Evolutionary conservation across 225 moss, liverwort and hornwort species (phyloP).

Genomic region (Ulota crispa): DNA sequence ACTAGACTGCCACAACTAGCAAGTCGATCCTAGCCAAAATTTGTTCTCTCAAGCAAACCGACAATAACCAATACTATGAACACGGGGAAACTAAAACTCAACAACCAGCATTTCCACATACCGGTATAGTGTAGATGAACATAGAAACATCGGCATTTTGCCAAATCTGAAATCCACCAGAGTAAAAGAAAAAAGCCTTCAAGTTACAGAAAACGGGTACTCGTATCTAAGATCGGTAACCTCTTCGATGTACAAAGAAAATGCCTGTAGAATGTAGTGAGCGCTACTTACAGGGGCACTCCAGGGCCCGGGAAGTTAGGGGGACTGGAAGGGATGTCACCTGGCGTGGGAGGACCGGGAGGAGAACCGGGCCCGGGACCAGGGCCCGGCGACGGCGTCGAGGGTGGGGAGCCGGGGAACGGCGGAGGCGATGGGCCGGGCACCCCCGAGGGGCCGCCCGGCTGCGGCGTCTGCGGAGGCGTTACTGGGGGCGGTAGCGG

Average conservation of each 20-base stretch:
- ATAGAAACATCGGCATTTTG: background rate
- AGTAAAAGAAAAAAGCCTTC: background rate
- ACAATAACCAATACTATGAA: background rate
- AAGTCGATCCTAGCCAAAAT: too few species aligned
- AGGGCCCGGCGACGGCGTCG: constrained; percentile 24
- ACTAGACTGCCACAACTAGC: too few species aligned
- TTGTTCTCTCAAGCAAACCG: background rate
- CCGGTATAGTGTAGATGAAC: background rate
- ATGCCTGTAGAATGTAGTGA: background rate
- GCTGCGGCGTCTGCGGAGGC: constrained; percentile 49
- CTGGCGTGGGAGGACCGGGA: constrained; percentile 48
- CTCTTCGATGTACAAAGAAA: constrained; percentile 10
- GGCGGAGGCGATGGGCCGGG: constrained; percentile 30
- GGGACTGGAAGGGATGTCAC: constrained; percentile 34
- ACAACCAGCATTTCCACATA: background rate
- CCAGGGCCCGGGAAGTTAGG: constrained; percentile 45
- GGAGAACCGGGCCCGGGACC: constrained; percentile 34
- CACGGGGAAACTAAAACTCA: background rate
- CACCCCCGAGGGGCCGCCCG: constrained; percentile 8
- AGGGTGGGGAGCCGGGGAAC: constrained; percentile 35
- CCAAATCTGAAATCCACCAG: background rate
- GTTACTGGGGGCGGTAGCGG: constrained; percentile 59
- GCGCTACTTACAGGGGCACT: constrained; percentile 32
- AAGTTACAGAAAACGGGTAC: background rate
- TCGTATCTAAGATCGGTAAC: background rate